Conservation (phyloP, 352 stramenopile species). For the Phytopythium litorale region DNA sequence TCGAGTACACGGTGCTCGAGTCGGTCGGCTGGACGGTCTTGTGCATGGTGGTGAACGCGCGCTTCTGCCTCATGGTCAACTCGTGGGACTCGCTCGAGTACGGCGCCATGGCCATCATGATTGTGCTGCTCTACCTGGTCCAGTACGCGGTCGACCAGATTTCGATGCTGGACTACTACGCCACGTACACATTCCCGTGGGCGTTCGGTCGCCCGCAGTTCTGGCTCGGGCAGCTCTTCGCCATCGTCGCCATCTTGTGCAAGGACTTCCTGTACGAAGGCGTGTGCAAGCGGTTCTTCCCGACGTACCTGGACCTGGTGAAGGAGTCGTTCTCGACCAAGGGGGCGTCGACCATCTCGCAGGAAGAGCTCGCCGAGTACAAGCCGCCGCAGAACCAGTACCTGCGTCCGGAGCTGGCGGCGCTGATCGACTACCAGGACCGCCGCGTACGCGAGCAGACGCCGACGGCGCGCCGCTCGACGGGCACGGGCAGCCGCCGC, state of each 20-base stretch:
- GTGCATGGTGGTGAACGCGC: constrained; percentile 72
- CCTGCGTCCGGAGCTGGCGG: constrained; percentile 55
- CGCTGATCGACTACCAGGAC: constrained; percentile 79
- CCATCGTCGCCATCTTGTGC: constrained; percentile 48
- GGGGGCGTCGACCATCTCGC: constrained; percentile 19
- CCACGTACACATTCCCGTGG: constrained; percentile 80
- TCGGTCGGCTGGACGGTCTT: constrained; percentile 72
- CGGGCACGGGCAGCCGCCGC: constrained; percentile 16
- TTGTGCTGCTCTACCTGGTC: constrained; percentile 55
- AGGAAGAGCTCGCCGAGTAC: constrained; percentile 43
- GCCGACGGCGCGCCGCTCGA: constrained; percentile 31
- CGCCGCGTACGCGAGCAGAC: constrained; percentile 55
- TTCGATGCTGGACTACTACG: constrained; percentile 45
- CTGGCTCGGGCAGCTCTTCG: constrained; percentile 76
- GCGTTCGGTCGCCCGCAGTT: constrained; percentile 59
- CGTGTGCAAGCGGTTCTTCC: constrained; percentile 56
- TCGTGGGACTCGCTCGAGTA: constrained; percentile 72
- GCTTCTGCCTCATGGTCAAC: constrained; percentile 78
- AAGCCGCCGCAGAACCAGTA: constrained; percentile 53
- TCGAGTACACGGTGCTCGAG: constrained; percentile 63
- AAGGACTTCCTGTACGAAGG: constrained; percentile 78
- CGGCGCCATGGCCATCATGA: constrained; percentile 45
- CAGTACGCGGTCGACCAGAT: constrained; percentile 74
- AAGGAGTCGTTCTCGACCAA: constrained; percentile 37
- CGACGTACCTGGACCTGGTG: constrained; percentile 71